Conservation (phyloP, 148 eudicot species). For the Simmondsia chinensis region DNA sequence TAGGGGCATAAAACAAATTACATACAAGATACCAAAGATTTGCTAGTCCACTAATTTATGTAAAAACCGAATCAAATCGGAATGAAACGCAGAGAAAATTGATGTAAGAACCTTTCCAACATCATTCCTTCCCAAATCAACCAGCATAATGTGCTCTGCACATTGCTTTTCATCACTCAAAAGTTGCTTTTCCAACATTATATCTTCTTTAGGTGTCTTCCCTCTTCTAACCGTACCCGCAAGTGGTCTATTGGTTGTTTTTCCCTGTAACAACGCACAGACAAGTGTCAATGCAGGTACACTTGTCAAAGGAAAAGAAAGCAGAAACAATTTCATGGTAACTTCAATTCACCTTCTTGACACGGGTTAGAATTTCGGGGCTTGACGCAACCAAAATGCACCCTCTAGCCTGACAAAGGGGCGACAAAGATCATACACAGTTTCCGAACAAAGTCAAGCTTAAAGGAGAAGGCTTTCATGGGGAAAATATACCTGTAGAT, state of each 20-base stretch:
- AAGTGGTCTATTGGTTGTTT: constrained; percentile 81
- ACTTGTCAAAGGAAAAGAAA: not conserved
- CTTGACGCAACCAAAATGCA: constrained; percentile 97
- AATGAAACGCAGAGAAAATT: not conserved
- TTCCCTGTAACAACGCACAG: constrained; percentile 33
- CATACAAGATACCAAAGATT: too few relatives aligned
- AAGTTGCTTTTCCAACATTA: constrained; percentile 79
- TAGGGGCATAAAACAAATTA: too few relatives aligned
- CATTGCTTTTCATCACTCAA: constrained; percentile 85
- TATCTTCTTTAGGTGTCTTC: constrained; percentile 83
- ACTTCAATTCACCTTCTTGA: constrained; percentile 50
- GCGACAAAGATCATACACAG: not conserved
- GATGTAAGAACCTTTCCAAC: constrained; percentile 72
- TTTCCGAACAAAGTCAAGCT: not conserved
- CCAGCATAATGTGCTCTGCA: constrained; percentile 97
- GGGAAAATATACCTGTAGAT: constrained; percentile 52
- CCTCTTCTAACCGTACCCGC: constrained; percentile 97
- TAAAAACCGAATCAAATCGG: not conserved
- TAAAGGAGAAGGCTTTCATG: constrained; percentile 1
- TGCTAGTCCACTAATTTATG: too few relatives aligned
- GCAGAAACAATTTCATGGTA: not conserved
- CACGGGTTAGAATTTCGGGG: constrained; percentile 97
- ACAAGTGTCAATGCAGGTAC: constrained; percentile 7
- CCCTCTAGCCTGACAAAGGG: constrained; percentile 72
- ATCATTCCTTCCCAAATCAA: constrained; percentile 98